These are phyloP conservation scores for Fusarium pilosicola DNA, from an alignment of 2,329 filamentous ascomycete genomes.

Conservation along the genomic window DNA sequence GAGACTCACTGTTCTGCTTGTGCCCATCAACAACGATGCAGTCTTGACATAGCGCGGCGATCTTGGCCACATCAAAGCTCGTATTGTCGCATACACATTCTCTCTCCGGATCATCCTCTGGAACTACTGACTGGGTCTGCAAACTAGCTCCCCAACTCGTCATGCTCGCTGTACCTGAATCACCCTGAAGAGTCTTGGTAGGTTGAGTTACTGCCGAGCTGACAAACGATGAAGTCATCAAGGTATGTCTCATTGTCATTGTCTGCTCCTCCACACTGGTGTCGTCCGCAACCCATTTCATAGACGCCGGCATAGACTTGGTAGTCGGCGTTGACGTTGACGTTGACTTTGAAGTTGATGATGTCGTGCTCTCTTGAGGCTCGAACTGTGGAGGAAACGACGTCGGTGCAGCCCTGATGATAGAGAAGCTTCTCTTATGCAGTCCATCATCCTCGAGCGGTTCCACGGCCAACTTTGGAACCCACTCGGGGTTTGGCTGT, in stretches of 20 bases:
- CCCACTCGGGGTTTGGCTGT: constrained; percentile 28
- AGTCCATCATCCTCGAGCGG: constrained; percentile 15
- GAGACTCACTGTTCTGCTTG: constrained; percentile 46
- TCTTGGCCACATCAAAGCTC: constrained; percentile 53
- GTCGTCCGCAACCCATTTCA: constrained; percentile 10
- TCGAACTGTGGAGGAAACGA: constrained; percentile 40
- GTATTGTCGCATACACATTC: constrained; percentile 52
- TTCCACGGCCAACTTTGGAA: constrained; percentile 37
- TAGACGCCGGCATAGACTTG: neutral
- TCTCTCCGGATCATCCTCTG: constrained; percentile 44
- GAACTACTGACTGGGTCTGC: constrained; percentile 29
- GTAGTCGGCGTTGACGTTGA: neutral
- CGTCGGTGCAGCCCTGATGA: constrained; percentile 48
- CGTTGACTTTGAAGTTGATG: constrained; percentile 4
- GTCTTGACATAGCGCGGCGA: constrained; percentile 53
- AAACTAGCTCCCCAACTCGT: constrained; percentile 13
- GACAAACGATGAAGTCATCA: constrained; percentile 8
- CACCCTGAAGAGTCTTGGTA: neutral
- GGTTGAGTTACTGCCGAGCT: constrained; percentile 10
- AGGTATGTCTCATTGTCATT: neutral
- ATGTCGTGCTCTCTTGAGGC: constrained; percentile 12
- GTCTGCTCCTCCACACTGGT: constrained; percentile 8
- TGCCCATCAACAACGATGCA: constrained; percentile 50
- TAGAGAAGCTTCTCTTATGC: constrained; percentile 43
- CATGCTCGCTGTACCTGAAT: neutral